Base-by-base conservation (phyloP, 2,329 filamentous ascomycete genomes). In the Macrophomina pseudophaseolina region DNA sequence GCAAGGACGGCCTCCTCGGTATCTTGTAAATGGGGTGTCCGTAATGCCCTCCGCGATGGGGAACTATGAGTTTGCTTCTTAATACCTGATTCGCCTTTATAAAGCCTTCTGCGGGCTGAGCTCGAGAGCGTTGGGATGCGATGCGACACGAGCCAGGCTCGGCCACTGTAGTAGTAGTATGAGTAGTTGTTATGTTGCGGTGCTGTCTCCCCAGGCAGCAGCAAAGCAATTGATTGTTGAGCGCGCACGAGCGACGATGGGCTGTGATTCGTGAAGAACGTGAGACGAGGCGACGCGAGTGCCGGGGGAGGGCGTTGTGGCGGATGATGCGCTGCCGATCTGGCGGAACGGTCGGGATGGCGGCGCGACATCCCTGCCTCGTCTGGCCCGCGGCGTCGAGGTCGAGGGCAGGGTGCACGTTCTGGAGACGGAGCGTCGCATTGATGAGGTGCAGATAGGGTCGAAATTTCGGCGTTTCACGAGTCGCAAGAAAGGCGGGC, bases 221-320 rank as follows among this genome's bases (percentile, higher is more conserved):
- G 56, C 35, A 14, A 28, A 38, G 58, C 30, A 62, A 62, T 62
- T 62, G 58, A 62, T 62, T 62, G n/a, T 62, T 62, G 58, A 40
- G 46, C 35, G 46, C 32, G 58, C 58, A 28, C 44, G 35, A 8
- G n/a, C n/a, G 5, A 32, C 12, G 23, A 23, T 23, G 23, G 23
- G 35, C 4, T 35, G 40, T 60, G 42, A 48, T 30, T 40, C 8
- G 56, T 49, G 58, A 28, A 44, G 35, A 23, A 23, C 23, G 23
- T 58, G 35, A 42, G 38, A 58, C 53, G 3, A 4, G 38, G 38
- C 18, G 40, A 46, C 35, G 35, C 54, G 38, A 30, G 16, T 14
- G 23, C 14, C 12, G 35, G 6, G n/a, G 44, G 5, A 2, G 9
- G 9, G 52, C 33, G 23, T 23, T 33, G 35, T 38, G 46, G 46